These are phyloP conservation scores for Austroboletus niveus DNA, from an alignment of 1,284 basidiomycete species.

Conservation along the genomic window DNA sequence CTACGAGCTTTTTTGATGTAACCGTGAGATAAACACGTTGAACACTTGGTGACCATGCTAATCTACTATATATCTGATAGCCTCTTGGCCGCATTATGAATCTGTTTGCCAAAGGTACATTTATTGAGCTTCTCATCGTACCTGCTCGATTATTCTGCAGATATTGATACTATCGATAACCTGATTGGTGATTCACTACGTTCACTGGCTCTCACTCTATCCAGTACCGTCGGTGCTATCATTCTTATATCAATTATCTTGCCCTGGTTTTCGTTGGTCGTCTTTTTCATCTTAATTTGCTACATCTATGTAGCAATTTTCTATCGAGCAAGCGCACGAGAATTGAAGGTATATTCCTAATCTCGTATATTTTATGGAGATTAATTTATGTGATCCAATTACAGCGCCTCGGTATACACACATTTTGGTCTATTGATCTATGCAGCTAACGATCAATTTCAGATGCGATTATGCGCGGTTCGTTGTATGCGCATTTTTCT, in stretches of 20 bases:
- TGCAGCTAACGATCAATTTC: constrained; percentile 1
- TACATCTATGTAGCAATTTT: constrained; percentile 73
- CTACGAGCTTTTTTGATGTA: constrained; percentile 89
- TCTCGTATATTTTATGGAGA: background rate
- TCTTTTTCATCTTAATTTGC: constrained; percentile 55
- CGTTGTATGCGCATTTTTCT: constrained; percentile 85
- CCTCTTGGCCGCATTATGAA: constrained; percentile 91
- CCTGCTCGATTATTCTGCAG: constrained; percentile 34
- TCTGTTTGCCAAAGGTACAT: constrained; percentile 64
- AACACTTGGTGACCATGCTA: background rate
- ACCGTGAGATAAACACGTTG: constrained; percentile 45
- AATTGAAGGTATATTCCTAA: constrained; percentile 66
- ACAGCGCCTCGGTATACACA: constrained; percentile 50
- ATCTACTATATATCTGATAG: constrained; percentile 29
- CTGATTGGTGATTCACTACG: constrained; percentile 73
- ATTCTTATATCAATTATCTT: constrained; percentile 77
- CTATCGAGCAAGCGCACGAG: constrained; percentile 86
- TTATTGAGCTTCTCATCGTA: background rate
- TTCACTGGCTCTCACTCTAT: constrained; percentile 67
- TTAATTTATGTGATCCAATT: background rate
- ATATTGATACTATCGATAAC: constrained; percentile 89
- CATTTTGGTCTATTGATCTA: background rate
- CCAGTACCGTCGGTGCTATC: constrained; percentile 69
- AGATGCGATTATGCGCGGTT: constrained; percentile 61
- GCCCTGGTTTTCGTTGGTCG: constrained; percentile 83